These are phyloP conservation scores for Cryphonectria japonica DNA, from an alignment of 2,329 filamentous ascomycete genomes.

Conservation along the genomic window DNA sequence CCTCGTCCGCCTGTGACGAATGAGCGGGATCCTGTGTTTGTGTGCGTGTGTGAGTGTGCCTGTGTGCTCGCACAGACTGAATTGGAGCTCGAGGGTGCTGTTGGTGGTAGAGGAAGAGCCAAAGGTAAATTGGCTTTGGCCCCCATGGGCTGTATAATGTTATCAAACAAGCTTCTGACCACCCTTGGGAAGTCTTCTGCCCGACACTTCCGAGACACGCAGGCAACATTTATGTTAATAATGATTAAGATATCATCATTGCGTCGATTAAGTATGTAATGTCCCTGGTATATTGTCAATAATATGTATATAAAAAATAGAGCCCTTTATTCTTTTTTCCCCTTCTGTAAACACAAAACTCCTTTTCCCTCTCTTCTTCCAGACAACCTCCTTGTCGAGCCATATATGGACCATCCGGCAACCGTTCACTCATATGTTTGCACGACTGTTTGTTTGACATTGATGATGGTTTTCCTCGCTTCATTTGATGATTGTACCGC, in stretches of 20 bases:
- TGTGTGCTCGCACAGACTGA: no score
- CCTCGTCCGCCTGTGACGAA: neutral
- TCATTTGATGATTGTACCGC: neutral
- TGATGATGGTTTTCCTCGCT: conserved; percentile 4
- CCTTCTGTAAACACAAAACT: neutral
- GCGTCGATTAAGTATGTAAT: neutral
- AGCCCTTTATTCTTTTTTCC: neutral
- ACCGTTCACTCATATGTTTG: neutral
- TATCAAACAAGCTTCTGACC: neutral
- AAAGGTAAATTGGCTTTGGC: neutral
- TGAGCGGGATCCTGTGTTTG: neutral
- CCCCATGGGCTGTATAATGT: neutral
- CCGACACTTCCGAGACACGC: neutral
- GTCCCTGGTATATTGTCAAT: neutral
- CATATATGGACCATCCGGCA: neutral
- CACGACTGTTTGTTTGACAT: neutral
- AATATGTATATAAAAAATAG: no score
- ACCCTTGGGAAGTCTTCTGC: neutral
- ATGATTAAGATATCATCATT: neutral
- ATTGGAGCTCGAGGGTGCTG: neutral
- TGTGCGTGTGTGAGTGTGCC: no score
- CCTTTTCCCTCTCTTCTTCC: neutral
- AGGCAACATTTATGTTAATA: neutral
- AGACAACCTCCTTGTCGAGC: neutral
- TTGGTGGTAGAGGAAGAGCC: neutral